Percentiles rank a stretch among this genome's conserved stretches.
phyloP scores from a whole-genome alignment of 148 eudicot genomes.

The Silene conica region DNA sequence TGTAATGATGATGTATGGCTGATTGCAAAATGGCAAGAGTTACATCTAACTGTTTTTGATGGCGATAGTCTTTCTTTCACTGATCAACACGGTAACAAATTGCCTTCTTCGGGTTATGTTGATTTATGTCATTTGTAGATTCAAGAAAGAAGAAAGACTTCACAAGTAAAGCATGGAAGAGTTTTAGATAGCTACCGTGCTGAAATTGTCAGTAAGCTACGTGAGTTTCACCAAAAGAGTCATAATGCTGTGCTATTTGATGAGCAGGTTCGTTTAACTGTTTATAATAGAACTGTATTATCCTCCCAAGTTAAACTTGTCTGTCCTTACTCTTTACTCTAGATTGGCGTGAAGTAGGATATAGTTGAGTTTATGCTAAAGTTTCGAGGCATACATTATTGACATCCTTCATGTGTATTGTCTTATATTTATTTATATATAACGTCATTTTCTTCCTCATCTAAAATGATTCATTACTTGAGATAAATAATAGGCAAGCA shows the following conservation, averaged over 20 bases:
- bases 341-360: neutral
- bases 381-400: neutral
- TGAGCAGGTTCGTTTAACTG: constrained; percentile 53
- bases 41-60: constrained; percentile 10
- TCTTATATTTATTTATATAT: too few species aligned
- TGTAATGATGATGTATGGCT: neutral
- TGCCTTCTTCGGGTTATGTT: neutral
- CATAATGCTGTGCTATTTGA: constrained; percentile 55
- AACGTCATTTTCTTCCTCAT: too few species aligned
- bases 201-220: constrained; percentile 52
- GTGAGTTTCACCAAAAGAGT: constrained; percentile 48
- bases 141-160: constrained; percentile 27
- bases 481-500: too few species aligned
- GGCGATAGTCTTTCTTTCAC: neutral
- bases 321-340: neutral
- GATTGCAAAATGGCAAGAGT: constrained; percentile 24
- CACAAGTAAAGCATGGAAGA: constrained; percentile 32
- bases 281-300: neutral
- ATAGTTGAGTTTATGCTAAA: neutral
- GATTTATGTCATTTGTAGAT: constrained; percentile 20
- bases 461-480: too few species aligned
- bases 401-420: neutral
- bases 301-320: neutral
- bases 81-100: neutral
- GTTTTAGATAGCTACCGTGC: constrained; percentile 32